Conservation (phyloP, 2,329 filamentous ascomycete genomes). For the Colletotrichum chrysophilum region DNA sequence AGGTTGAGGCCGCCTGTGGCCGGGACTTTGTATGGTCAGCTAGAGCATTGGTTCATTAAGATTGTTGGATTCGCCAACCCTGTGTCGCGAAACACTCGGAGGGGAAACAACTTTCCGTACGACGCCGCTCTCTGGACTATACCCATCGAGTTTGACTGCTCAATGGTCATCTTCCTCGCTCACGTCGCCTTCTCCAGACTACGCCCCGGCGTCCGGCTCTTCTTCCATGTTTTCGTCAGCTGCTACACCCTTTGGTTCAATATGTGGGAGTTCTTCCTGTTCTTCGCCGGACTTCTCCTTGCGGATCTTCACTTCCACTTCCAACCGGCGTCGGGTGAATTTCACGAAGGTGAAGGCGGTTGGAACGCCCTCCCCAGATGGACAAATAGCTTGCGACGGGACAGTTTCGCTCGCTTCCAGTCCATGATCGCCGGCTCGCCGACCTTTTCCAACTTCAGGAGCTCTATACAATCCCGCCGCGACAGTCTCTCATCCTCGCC, state of each 20-base stretch:
- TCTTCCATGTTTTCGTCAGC: constrained; percentile 42
- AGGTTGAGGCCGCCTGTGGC: neutral
- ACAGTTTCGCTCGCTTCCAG: neutral
- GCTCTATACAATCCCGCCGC: neutral
- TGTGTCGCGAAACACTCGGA: constrained; percentile 47
- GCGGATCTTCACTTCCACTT: constrained; percentile 20
- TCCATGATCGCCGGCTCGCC: neutral
- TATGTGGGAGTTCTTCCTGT: constrained; percentile 15
- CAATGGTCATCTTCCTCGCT: constrained; percentile 60
- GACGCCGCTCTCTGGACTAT: constrained; percentile 69
- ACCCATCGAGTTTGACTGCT: constrained; percentile 64
- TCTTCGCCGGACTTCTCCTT: neutral
- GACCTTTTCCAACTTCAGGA: neutral
- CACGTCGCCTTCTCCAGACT: constrained; percentile 55
- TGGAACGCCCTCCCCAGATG: neutral
- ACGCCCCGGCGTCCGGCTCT: constrained; percentile 44
- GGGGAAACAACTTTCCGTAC: constrained; percentile 36
- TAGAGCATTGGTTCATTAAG: constrained; percentile 49
- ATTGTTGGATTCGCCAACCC: constrained; percentile 55
- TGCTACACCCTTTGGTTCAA: constrained; percentile 39
- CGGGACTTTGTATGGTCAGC: constrained; percentile 40
- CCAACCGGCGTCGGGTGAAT: constrained; percentile 30
- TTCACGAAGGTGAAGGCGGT: neutral
- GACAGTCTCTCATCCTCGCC: neutral
- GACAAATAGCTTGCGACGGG: neutral